A percentile compares a stretch with the other conserved stretches of the same genome.
Conservation (phyloP, 2,329 filamentous ascomycete genomes). For the Penicillium sumatraense region DNA sequence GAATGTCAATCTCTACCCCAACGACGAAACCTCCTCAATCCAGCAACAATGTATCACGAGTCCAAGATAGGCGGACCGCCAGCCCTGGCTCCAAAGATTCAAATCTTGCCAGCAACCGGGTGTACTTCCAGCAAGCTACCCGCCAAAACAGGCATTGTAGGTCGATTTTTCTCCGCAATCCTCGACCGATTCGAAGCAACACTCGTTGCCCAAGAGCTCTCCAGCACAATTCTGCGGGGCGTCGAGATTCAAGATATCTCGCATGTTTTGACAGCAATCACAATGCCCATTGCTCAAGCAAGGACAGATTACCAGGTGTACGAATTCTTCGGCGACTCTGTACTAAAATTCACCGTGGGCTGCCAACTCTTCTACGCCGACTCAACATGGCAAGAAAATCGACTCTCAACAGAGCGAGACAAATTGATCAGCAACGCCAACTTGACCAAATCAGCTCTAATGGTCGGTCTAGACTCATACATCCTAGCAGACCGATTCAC, state of each 20-base stretch:
- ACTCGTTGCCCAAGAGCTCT: constrained; percentile 66
- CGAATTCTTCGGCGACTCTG: constrained; percentile 84
- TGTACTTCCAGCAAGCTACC: constrained; percentile 51
- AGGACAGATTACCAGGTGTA: constrained; percentile 76
- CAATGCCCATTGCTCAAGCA: constrained; percentile 64
- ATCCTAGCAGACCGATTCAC: constrained; percentile 67
- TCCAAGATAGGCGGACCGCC: constrained; percentile 11
- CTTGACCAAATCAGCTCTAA: not conserved
- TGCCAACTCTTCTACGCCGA: constrained; percentile 67
- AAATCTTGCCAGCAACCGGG: constrained; percentile 24
- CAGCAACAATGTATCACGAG: constrained; percentile 8
- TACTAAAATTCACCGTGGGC: constrained; percentile 76
- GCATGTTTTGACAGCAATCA: constrained; percentile 71
- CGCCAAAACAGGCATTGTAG: constrained; percentile 51
- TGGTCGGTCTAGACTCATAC: constrained; percentile 41
- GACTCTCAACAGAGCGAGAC: constrained; percentile 71
- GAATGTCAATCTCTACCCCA: constrained; percentile 33
- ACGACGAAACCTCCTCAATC: constrained; percentile 33
- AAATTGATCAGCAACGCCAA: constrained; percentile 69
- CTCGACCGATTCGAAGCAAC: constrained; percentile 69
- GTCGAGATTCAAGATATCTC: constrained; percentile 60
- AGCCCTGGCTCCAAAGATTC: constrained; percentile 16
- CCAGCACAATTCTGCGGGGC: constrained; percentile 56
- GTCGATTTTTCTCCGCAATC: constrained; percentile 72
- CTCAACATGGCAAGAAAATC: constrained; percentile 74